Base-by-base conservation (phyloP, 345 rosid genomes). In the Noccaea bulbosa region DNA sequence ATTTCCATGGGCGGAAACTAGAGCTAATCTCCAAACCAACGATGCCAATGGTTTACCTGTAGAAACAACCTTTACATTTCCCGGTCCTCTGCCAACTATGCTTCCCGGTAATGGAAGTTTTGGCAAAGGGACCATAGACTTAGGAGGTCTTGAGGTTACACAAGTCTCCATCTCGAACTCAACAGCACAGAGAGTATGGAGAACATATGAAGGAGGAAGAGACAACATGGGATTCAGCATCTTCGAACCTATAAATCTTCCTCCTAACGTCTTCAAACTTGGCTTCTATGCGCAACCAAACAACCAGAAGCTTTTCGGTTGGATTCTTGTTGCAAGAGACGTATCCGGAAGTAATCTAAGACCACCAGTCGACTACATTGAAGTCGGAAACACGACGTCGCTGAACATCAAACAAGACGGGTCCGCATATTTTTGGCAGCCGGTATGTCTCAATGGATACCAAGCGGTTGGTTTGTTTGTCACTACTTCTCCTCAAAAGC, bases 311-410 rank as follows among this genome's bases (percentile, higher is more conserved):
- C 85, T 84, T 39, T 76, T 59, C 17, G 89, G 87, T 2, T 83
- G 85, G 88, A 73, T 84, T 75, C 88, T 91, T 40, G 87, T 67
- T 0, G 96, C 73, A n/a, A 83, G 78, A 79, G 89, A 83, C n/a
- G 69, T 64, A 0, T 34, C 71, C 2, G 58, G 17, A 6, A 54
- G 35, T 30, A n/a, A 34, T 17, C 61, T 91, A 17, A 69, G 74
- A 32, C 69, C 74, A 61, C 93, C 97, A 11, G 30, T 70, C 2
- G 97, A 87, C 74, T 89, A 86, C 76, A 78, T 77, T 62, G 91
- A 86, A 49, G 85, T 85, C 17, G 86, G 90, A 82, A 87, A 83
- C 73, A 89, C 90, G 3, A 77, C 82, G 48, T 68, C 85, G 22
- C 11, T 71, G 44, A 71, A 71, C 30, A 77, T 86, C 68, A 84